Evolutionary conservation across 2,329 filamentous ascomycete genomes (phyloP).

Genomic region (Chaetomiaceae sp.): DNA sequence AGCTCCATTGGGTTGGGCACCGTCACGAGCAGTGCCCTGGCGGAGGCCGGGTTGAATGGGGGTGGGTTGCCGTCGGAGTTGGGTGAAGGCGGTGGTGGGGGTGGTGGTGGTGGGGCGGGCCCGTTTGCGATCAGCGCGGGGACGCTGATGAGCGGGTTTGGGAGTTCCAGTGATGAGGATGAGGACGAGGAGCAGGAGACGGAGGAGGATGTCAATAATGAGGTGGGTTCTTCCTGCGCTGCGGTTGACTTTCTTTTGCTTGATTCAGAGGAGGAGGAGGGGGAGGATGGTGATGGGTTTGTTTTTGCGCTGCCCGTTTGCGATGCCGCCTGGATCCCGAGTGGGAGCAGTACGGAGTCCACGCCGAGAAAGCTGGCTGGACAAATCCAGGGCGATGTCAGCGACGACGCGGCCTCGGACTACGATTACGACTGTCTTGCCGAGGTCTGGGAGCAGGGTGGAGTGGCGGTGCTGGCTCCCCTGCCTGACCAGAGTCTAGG

Average conservation of each 20-base stretch:
- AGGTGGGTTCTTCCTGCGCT: constrained; percentile 47
- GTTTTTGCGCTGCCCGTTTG: too few species aligned
- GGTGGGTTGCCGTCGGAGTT: constrained; percentile 69
- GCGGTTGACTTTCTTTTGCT: neutral
- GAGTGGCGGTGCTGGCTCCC: too few species aligned
- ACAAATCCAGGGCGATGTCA: neutral
- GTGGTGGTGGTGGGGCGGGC: constrained; percentile 63
- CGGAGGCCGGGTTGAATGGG: constrained; percentile 74
- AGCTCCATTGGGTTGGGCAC: constrained; percentile 33
- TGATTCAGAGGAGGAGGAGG: too few species aligned
- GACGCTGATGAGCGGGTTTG: constrained; percentile 81
- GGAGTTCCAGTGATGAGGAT: constrained; percentile 91
- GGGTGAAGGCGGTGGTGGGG: constrained; percentile 53
- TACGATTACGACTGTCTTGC: neutral
- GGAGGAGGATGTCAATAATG: constrained; percentile 65
- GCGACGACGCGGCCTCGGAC: neutral
- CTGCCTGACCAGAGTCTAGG: neutral
- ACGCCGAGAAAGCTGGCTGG: neutral
- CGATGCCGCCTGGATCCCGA: neutral
- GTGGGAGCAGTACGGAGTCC: neutral
- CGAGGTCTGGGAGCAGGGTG: neutral
- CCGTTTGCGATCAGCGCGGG: constrained; percentile 67
- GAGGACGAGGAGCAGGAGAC: constrained; percentile 89
- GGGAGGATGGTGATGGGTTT: too few species aligned
- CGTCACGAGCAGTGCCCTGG: constrained; percentile 58